Evolutionary conservation across 2,329 filamentous ascomycete genomes (phyloP).

Genomic region (Thelonectria discophora): DNA sequence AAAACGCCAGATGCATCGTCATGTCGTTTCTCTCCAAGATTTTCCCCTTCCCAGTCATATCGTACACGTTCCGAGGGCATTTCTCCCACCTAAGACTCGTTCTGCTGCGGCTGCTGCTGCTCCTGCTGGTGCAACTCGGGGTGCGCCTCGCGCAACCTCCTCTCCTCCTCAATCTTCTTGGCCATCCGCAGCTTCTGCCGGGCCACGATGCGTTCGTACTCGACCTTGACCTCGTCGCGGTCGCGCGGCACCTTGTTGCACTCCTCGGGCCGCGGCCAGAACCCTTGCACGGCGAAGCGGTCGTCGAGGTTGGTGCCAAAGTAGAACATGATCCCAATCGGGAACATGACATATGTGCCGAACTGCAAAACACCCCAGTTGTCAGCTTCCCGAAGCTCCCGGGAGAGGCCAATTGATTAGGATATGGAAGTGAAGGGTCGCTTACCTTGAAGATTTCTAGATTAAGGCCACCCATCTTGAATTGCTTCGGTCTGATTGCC

Average conservation of each 20-base stretch:
- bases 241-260: conserved; percentile 81
- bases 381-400: conserved; percentile 11
- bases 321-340: conserved; percentile 99
- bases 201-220: conserved; percentile 76
- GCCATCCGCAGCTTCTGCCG: conserved; percentile 78
- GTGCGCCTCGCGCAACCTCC: conserved; percentile 41
- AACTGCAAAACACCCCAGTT: conserved; percentile 66
- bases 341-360: conserved; percentile 98
- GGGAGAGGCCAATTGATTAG: not conserved
- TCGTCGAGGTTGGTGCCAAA: conserved; percentile 98
- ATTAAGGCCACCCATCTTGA: conserved; percentile 78
- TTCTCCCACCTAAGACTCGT: conserved; percentile 22
- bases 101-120: conserved; percentile 21
- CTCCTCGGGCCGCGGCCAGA: conserved; percentile 88
- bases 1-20: conserved; percentile 40
- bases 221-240: conserved; percentile 81
- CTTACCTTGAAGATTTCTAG: conserved; percentile 93
- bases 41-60: conserved; percentile 24
- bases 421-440: conserved; percentile 15
- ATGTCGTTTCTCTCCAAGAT: conserved; percentile 15
- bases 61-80: conserved; percentile 32
- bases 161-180: conserved; percentile 50
- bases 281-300: conserved; percentile 86
- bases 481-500: conserved; percentile 14
- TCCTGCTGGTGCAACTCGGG: conserved; percentile 36